Evolutionary conservation across 176 grass and related monocot genomes (phyloP).

Genomic region (Bonia amplexicaulis): DNA sequence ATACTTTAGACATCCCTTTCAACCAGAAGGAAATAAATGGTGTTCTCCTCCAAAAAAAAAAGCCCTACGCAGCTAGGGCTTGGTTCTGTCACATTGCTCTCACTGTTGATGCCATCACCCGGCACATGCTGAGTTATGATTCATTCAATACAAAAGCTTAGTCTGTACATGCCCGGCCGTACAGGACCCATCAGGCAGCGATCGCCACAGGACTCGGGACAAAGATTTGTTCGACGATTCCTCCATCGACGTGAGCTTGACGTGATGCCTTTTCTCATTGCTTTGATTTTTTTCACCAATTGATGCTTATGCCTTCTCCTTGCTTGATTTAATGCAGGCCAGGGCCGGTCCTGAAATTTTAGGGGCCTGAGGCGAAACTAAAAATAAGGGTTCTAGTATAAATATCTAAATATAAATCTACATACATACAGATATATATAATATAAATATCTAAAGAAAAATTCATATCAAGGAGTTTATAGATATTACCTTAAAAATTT

Average conservation of each 20-base stretch:
- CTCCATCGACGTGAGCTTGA: not conserved
- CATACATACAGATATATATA: too few relatives aligned
- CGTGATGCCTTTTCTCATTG: not conserved
- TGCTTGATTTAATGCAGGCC: not conserved
- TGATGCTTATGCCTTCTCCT: not conserved
- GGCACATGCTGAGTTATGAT: not conserved
- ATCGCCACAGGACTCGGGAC: not conserved
- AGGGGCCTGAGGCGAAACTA: too few relatives aligned
- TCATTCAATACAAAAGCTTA: conserved; percentile 19
- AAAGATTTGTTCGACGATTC: not conserved
- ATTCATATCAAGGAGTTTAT: too few relatives aligned
- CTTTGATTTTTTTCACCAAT: not conserved
- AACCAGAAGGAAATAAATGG: conserved; percentile 2
- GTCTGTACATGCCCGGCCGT: not conserved
- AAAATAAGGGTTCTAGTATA: too few relatives aligned
- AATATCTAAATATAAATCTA: too few relatives aligned
- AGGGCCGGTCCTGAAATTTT: too few relatives aligned
- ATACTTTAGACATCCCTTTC: not conserved
- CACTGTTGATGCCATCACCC: conserved; percentile 22
- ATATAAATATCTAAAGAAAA: too few relatives aligned
- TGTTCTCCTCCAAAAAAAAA: not conserved
- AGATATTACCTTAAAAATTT: too few relatives aligned
- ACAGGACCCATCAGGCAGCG: not conserved
- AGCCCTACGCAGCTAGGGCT: not conserved
- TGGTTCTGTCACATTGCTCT: conserved; percentile 21